Base-by-base conservation (phyloP, 2,329 filamentous ascomycete genomes). In the Neobulgaria alba region DNA sequence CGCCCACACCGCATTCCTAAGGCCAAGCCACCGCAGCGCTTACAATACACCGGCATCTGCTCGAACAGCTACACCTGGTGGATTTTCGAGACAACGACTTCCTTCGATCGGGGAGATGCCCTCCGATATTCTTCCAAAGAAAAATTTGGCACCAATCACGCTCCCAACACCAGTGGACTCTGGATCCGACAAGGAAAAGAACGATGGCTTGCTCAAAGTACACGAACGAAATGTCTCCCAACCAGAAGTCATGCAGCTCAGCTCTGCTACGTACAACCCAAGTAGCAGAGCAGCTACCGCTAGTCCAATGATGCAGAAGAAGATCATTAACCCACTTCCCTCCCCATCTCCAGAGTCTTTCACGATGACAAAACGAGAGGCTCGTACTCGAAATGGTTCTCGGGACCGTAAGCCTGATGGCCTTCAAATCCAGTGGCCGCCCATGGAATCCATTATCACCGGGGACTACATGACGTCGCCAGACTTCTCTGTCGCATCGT, bases 341-440 rank as follows among this genome's bases (percentile, higher is more conserved):
- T 86, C 86, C 12, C 85, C 74, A 23, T 75, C 71, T 7, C 76
- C 72, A 16, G 82, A 76, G 36, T 74, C 74, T 40, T 79, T 85
- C 44, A 72, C 74, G 1, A 67, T 68, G 8, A 61, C 80, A 36
- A 77, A 82, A 62, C 73, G 80, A 39, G 67, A 77, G 33, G 70
- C 71, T 15, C 67, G 67, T 31, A 74, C 71, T 20, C 73, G 82
- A 19, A 84, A 83, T 48, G 79, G 81, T 10, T 87, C 87, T 5
- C 77, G 83, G 12, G 83, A 83, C 52, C 77, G 86, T 16, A 94
- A 90, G 47, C 86, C 86, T 2, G 73, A 79, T 39, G 84, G 83
- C 0, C 58, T 95, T 17, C 77, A 82, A 36, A 71, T 88, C 18
- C 72, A 79, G 30, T 67, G 70, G 57, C 62, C 67, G 31, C 67